Base-by-base conservation (phyloP, 2,329 filamentous ascomycete genomes). In the Lasiodiplodia hormozganensis region DNA sequence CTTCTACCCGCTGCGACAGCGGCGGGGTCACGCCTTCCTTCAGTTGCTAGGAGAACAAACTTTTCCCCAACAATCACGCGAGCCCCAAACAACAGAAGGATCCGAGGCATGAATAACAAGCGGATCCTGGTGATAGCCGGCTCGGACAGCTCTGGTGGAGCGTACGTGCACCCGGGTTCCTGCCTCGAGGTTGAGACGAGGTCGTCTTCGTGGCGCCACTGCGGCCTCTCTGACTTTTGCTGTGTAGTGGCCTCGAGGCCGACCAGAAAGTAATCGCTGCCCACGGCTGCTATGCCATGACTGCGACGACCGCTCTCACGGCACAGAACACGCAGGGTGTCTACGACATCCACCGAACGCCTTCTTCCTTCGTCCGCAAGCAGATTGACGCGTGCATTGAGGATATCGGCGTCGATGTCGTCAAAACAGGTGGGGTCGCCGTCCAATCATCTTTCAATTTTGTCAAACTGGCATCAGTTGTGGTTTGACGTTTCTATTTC, bases 211-310 rank as follows among this genome's bases (percentile, higher is more conserved):
- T 36, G 65, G 64, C 52, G 21, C 53, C 31, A 64, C 40, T 23
- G 31, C 53, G 25, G 28, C 62, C n/a, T 54, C 31, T 38, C 68
- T 64, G 36, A 69, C 34, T 65, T 25, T 68, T 36, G 40, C 36
- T 52, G 8, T 36, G 65, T 75, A 97, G 94, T 68, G 96, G 95
- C 64, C 88, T 99, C 40, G 95, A 99, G 80, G 96, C 95, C 49
- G 95, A 98, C 78, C 94, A 98, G 77, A 97, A 97, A 79, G 94
- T 97, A 70, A 91, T 97, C 70, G 92, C 94, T 54, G 93, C 92
- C 21, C 94, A 98, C 86, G 90, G 91, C 69, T 96, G 92, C 82
- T 98, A 98, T 85, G 94, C 93, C 69, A 96, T 97, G 89, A 97
- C 95, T 62, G 93, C 94, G 25, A 97, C 95, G 11, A 96, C 95